Percentiles rank a stretch among this genome's conserved stretches.
Evolutionary conservation across 2,329 filamentous ascomycete species (phyloP).

Genomic region (Thielaviopsis ethacetica): DNA sequence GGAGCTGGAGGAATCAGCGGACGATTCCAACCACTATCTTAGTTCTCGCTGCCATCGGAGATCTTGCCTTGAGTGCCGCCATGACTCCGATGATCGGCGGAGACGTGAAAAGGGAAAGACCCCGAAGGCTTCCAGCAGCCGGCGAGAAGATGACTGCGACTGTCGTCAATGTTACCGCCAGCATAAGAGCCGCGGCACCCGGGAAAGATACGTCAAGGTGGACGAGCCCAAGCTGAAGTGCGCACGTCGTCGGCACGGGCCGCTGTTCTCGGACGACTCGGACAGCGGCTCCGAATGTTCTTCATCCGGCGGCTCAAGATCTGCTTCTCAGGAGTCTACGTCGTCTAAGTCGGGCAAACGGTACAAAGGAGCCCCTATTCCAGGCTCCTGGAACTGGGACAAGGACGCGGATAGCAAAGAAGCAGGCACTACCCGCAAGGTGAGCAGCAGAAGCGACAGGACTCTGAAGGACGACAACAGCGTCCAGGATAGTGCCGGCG

Average conservation of each 20-base stretch:
- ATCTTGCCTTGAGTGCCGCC: background rate
- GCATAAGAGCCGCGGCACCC: background rate
- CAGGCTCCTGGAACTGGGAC: slow-evolving; percentile 2
- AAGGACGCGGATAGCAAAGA: background rate
- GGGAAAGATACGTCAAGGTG: background rate
- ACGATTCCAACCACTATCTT: background rate
- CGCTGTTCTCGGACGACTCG: background rate
- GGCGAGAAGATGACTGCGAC: background rate
- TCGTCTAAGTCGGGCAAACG: too few relatives aligned
- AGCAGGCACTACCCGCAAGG: background rate
- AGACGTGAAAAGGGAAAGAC: background rate
- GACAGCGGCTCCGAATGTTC: background rate
- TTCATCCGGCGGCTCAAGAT: background rate
- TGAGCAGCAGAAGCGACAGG: background rate
- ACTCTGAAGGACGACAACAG: background rate
- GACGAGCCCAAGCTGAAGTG: background rate
- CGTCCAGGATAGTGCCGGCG: background rate
- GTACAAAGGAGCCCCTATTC: background rate
- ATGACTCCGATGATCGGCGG: background rate
- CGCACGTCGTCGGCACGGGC: background rate
- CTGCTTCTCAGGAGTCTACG: background rate
- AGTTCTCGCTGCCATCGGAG: background rate
- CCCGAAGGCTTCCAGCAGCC: background rate
- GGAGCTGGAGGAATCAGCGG: background rate
- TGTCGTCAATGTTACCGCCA: background rate